A percentile compares a stretch with the other conserved stretches of the same genome.
These are phyloP conservation scores for Mucor irregularis DNA, from an alignment of 371 early-diverging fungal genomes.

Conservation along the genomic window DNA sequence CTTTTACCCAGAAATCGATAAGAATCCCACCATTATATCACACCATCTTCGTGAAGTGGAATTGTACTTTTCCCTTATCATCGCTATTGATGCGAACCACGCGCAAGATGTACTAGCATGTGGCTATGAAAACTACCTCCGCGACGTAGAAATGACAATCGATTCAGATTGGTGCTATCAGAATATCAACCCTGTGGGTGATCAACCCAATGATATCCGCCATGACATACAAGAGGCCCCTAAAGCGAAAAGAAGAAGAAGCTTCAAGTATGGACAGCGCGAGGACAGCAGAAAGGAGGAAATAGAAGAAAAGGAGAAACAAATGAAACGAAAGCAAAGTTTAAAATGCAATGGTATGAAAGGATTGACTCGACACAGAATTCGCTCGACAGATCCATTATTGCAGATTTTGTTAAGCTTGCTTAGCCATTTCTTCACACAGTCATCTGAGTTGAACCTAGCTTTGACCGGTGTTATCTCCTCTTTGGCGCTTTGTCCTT, in stretches of 20 bases:
- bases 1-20: constrained; percentile 53
- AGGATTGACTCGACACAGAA: constrained; percentile 37
- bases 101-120: constrained; percentile 52
- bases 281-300: constrained; percentile 33
- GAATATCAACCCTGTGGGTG: constrained; percentile 32
- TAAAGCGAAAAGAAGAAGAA: constrained; percentile 53
- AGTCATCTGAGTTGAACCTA: constrained; percentile 87
- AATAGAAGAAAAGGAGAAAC: neutral
- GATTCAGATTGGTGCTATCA: constrained; percentile 66
- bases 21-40: constrained; percentile 46
- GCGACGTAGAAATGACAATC: constrained; percentile 71
- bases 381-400: constrained; percentile 64
- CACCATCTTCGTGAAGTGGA: constrained; percentile 71
- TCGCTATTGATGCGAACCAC: constrained; percentile 58
- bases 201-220: constrained; percentile 3
- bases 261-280: constrained; percentile 63
- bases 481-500: constrained; percentile 77
- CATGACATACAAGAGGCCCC: constrained; percentile 13
- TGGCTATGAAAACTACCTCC: constrained; percentile 80
- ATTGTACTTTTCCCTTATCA: constrained; percentile 70
- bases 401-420: constrained; percentile 64
- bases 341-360: neutral
- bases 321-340: neutral
- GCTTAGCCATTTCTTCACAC: constrained; percentile 79
- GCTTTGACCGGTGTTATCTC: constrained; percentile 88